These are phyloP conservation scores for Dichotomopilus funicola DNA, from an alignment of 2,329 filamentous ascomycete species.

Conservation along the genomic window DNA sequence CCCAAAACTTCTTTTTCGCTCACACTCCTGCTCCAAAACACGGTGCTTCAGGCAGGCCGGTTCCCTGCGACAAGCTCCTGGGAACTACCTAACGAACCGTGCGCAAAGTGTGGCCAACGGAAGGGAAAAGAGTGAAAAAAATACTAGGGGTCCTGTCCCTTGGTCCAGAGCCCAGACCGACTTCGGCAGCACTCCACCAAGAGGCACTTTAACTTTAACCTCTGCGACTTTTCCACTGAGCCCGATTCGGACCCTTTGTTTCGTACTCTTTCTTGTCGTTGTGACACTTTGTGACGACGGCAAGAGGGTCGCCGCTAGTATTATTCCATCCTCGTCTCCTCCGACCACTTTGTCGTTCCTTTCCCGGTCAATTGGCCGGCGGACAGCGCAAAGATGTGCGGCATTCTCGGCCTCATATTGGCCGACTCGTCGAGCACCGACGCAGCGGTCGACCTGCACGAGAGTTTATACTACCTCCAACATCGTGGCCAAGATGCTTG, in stretches of 20 bases:
- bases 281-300: background rate
- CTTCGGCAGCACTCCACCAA: slow-evolving; percentile 9
- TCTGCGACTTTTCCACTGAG: background rate
- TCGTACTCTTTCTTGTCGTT: background rate
- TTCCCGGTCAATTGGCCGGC: too few species aligned
- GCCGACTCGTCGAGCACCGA: slow-evolving; percentile 36
- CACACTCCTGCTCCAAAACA: too few species aligned
- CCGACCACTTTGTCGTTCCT: background rate
- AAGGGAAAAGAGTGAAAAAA: background rate
- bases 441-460: slow-evolving; percentile 61
- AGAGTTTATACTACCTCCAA: slow-evolving; percentile 63
- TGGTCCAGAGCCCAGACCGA: background rate
- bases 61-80: background rate
- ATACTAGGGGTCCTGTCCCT: background rate
- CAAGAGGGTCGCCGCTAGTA: background rate
- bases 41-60: background rate
- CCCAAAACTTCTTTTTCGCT: too few species aligned
- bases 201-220: slow-evolving; percentile 2
- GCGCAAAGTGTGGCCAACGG: background rate
- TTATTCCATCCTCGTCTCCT: background rate
- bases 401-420: slow-evolving; percentile 55
- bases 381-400: slow-evolving; percentile 44
- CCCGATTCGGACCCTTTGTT: background rate
- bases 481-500: slow-evolving; percentile 81
- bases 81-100: background rate